These are phyloP conservation scores for Mycena galopus DNA, from an alignment of 768 basidiomycete species.

Conservation along the genomic window DNA sequence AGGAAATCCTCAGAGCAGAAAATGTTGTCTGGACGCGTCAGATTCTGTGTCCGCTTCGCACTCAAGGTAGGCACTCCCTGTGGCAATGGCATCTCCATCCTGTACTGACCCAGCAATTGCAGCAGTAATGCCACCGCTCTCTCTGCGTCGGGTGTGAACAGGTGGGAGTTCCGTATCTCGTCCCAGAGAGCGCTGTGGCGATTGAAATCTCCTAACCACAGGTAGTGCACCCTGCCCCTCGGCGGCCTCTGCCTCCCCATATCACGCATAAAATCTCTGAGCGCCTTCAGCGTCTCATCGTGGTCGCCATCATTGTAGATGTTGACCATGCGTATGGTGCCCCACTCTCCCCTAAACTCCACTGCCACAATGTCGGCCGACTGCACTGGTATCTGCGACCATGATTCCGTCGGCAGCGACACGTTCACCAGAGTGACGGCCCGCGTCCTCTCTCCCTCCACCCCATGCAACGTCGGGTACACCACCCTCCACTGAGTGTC, in stretches of 20 bases:
- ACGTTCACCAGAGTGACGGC: background rate
- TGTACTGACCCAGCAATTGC: background rate
- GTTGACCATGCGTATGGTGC: background rate
- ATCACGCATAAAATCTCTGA: background rate
- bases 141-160: constrained; percentile 37
- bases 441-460: background rate
- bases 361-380: background rate
- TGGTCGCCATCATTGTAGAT: too few species aligned
- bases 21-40: constrained; percentile 5
- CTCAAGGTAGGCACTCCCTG: background rate
- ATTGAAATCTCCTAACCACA: too few species aligned
- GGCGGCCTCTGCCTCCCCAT: too few species aligned
- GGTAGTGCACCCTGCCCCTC: too few species aligned
- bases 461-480: background rate
- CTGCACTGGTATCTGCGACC: background rate
- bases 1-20: background rate
- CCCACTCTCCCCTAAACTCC: background rate
- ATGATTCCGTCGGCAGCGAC: background rate
- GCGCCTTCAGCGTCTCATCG: background rate
- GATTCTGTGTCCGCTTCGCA: background rate
- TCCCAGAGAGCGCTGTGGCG: too few species aligned
- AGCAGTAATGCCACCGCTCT: constrained; percentile 28
- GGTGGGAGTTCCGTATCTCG: constrained; percentile 41
- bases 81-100: constrained; percentile 10
- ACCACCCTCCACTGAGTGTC: background rate